Percentiles rank a stretch among this genome's conserved stretches.
Conservation (phyloP, 331 rosid genomes). For the Prunus yedoensis region DNA sequence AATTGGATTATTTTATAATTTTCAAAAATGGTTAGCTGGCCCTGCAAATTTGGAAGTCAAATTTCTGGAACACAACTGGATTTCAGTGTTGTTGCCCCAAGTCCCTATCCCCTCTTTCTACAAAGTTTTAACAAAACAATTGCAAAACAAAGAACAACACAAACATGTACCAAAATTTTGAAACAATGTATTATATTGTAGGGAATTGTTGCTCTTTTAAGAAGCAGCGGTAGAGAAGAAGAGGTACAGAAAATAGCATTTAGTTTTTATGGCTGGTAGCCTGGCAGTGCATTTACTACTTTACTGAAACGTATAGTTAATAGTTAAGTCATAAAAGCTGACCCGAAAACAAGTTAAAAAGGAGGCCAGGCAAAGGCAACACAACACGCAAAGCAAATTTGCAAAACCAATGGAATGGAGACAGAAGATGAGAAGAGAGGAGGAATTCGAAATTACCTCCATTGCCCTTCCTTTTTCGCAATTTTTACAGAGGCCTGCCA, state of each 20-base stretch:
- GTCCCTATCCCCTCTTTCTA: too few species aligned
- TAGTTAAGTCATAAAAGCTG: conserved; percentile 22
- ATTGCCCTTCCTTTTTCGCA: conserved; percentile 84
- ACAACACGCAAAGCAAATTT: neutral
- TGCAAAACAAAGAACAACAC: neutral
- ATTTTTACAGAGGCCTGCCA: conserved; percentile 82
- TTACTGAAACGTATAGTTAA: conserved; percentile 22
- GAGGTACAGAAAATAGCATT: too few species aligned
- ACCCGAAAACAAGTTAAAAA: conserved; percentile 10
- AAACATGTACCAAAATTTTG: neutral
- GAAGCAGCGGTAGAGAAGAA: too few species aligned
- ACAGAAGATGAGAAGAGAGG: too few species aligned
- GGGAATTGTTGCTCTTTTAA: too few species aligned
- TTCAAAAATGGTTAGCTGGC: conserved; percentile 10
- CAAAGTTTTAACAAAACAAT: neutral
- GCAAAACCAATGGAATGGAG: conserved; percentile 47
- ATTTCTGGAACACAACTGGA: neutral
- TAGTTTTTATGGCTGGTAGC: neutral
- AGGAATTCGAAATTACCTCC: conserved; percentile 58
- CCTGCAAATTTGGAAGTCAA: conserved; percentile 3
- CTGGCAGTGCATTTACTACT: conserved; percentile 34
- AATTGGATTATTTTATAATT: neutral
- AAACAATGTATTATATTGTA: neutral
- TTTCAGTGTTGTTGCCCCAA: neutral
- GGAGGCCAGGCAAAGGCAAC: neutral